These are phyloP conservation scores for Phaeotremella fagi DNA, from an alignment of 768 basidiomycete species.

Conservation along the genomic window DNA sequence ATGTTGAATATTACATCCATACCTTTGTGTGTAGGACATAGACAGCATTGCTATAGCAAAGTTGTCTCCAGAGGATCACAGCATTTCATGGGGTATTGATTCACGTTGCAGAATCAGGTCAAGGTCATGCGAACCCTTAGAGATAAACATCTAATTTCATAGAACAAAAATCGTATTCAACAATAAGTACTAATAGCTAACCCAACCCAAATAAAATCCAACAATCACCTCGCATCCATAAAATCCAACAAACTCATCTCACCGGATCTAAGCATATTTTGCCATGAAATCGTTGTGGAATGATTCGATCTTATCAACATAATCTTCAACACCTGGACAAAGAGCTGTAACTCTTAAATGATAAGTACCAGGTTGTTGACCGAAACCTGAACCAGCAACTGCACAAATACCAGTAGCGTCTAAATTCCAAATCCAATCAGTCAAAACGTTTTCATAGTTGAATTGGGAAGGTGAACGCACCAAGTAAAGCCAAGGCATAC, in stretches of 20 bases:
- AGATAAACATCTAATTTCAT: too few species aligned
- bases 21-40: too few species aligned
- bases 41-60: too few species aligned
- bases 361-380: conserved; percentile 81
- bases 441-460: neutral
- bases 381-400: conserved; percentile 90
- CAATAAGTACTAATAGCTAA: too few species aligned
- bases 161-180: too few species aligned
- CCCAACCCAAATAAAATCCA: too few species aligned
- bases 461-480: conserved; percentile 49
- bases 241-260: neutral
- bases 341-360: conserved; percentile 92
- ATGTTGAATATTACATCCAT: too few species aligned
- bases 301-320: conserved; percentile 73
- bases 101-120: too few species aligned
- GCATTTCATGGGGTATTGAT: too few species aligned
- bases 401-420: conserved; percentile 66
- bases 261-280: conserved; percentile 43
- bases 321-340: conserved; percentile 90
- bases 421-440: conserved; percentile 5
- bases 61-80: too few species aligned
- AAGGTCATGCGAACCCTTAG: too few species aligned
- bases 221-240: neutral
- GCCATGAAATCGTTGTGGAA: conserved; percentile 63
- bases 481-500: conserved; percentile 77